phyloP scores from a whole-genome alignment of 192 early-diverging fungal genomes.

The Rhizophagus clarus region DNA sequence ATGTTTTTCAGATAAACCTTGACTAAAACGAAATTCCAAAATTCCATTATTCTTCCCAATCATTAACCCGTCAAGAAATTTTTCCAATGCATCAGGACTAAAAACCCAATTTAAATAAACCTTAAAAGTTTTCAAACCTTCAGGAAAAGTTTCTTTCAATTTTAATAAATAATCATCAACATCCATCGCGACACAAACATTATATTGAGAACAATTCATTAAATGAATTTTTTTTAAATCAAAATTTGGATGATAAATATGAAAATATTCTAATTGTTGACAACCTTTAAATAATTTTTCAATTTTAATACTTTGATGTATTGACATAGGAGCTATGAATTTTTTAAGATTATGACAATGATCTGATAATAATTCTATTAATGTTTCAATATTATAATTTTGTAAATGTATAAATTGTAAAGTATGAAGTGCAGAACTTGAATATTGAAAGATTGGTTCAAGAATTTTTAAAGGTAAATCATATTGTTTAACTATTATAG shows the following conservation, averaged over 20 bases:
- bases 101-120: not conserved
- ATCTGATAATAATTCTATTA: not conserved
- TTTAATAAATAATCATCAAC: not conserved
- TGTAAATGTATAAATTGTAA: no score
- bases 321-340: not conserved
- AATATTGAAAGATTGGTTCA: not conserved
- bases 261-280: not conserved
- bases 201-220: not conserved
- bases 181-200: not conserved
- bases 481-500: not conserved
- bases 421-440: no score
- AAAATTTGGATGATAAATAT: not conserved
- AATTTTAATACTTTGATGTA: not conserved
- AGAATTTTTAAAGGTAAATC: not conserved
- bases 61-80: not conserved
- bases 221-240: not conserved
- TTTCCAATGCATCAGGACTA: not conserved
- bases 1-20: not conserved
- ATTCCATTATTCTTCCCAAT: not conserved
- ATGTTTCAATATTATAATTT: not conserved
- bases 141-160: not conserved
- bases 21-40: not conserved
- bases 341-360: not conserved
- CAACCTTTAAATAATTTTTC: not conserved
- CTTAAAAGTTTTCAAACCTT: not conserved